Evolutionary conservation across 2,329 filamentous ascomycete genomes (phyloP), one percentile per base, ranked within the genome.

Genomic region (Hymenoscyphus scutula): DNA sequence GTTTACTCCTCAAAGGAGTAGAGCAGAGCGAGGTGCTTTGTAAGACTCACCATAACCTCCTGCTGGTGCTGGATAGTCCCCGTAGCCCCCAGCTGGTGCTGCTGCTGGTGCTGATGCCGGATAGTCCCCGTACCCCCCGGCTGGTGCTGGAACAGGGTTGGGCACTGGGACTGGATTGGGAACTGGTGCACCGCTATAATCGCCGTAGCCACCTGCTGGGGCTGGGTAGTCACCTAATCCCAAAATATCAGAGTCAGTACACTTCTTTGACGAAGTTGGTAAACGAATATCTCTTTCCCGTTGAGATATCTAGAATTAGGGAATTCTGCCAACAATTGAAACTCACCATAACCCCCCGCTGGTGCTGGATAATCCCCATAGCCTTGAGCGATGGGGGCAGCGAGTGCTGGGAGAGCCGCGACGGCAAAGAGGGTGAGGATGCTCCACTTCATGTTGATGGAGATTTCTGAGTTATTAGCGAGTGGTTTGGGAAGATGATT

Each of bases 51-150:
- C 57, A 53, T 59, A 59, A 11, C 56, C 56, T 5, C 57, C 57
- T 53, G 25, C 17, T 15, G 57, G 41, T 4, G 15, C 29, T 30
- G 41, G 57, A 34, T 59, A 59, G 5, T n/a, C n/a, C 19, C 41
- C 57, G 19, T 59, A 59, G 15, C 57, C 57, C 34, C 57, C 45
- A 53, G 57, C 57, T 30, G 41, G 57, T 37, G 34, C 34, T 4
- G n/a, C n/a, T n/a, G n/a, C n/a, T n/a, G n/a, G n/a, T n/a, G n/a
- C n/a, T n/a, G n/a, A n/a, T n/a, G n/a, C n/a, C n/a, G n/a, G n/a
- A 13, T 37, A 37, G 17, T 37, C 34, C 25, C 56, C 25, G 38
- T 48, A 41, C 17, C 56, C 25, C 4, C 19, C 30, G 19, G 23
- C 54, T 5, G 30, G 30, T n/a, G 54, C 19, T 3, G 27, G 34